Conservation (phyloP, 176 grass and related monocot species). For the Chloris gayana region DNA sequence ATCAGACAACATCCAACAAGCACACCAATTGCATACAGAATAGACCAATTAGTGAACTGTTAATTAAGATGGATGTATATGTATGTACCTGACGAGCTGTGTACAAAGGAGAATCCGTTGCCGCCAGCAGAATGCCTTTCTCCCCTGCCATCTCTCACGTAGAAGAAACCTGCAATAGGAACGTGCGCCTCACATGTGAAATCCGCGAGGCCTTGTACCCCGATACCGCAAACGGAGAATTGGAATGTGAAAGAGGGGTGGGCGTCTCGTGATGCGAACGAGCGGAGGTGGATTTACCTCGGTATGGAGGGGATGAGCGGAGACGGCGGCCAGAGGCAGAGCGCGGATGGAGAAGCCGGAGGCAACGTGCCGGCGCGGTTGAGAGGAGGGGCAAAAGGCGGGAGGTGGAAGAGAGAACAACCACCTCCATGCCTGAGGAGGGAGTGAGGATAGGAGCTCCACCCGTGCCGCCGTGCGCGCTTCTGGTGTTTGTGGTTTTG, state of each 20-base stretch:
- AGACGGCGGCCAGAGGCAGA: constrained; percentile 12
- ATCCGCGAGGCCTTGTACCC: neutral
- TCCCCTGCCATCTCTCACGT: constrained; percentile 5
- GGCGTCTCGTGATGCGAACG: neutral
- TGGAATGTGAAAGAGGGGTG: neutral
- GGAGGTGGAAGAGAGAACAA: constrained; percentile 31
- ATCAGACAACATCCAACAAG: neutral
- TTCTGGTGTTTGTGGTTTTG: constrained; percentile 44
- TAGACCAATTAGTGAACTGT: neutral
- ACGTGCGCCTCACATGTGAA: neutral
- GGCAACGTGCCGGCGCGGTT: constrained; percentile 23
- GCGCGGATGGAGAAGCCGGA: neutral
- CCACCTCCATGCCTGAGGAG: constrained; percentile 55
- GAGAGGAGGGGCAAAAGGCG: constrained; percentile 41
- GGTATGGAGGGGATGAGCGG: neutral
- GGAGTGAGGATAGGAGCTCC: neutral
- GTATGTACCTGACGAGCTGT: constrained; percentile 56
- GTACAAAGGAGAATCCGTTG: constrained; percentile 12
- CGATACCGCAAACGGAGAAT: neutral
- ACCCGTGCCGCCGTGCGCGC: constrained; percentile 11
- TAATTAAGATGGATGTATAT: neutral
- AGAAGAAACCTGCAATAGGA: constrained; percentile 27
- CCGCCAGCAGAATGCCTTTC: constrained; percentile 11
- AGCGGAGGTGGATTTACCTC: constrained; percentile 8
- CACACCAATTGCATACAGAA: neutral